These are phyloP conservation scores for Colletotrichum lupini DNA, from an alignment of 2,329 filamentous ascomycete species.

Conservation along the genomic window DNA sequence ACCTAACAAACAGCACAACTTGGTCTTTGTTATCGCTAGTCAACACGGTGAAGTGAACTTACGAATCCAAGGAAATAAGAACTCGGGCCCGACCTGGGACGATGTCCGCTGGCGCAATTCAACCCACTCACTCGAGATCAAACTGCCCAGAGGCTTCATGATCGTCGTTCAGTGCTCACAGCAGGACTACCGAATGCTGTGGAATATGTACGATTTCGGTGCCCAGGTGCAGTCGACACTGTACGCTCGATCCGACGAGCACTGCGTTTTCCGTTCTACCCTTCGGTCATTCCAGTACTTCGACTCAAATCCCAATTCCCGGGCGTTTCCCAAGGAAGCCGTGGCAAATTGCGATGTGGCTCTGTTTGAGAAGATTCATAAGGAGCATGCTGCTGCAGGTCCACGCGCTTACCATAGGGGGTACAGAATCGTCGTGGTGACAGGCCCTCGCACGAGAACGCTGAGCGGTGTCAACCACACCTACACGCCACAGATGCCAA, in stretches of 20 bases:
- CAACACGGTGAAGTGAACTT: conserved; percentile 84
- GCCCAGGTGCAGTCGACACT: conserved; percentile 79
- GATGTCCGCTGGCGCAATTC: conserved; percentile 84
- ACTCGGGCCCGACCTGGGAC: conserved; percentile 79
- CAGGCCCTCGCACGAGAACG: conserved; percentile 80
- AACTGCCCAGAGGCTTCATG: conserved; percentile 80
- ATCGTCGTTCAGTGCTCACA: conserved; percentile 78
- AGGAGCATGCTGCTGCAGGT: conserved; percentile 78
- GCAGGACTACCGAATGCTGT: conserved; percentile 81
- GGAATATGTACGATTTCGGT: conserved; percentile 88
- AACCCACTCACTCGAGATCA: conserved; percentile 72
- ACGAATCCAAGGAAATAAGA: conserved; percentile 75
- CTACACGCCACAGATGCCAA: conserved; percentile 71
- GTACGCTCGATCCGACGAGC: conserved; percentile 76
- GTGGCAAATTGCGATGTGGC: conserved; percentile 77
- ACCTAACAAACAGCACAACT: conserved; percentile 73
- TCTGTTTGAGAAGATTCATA: conserved; percentile 78
- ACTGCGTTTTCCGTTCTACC: conserved; percentile 73
- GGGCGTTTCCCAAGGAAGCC: conserved; percentile 80
- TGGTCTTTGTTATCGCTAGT: conserved; percentile 80
- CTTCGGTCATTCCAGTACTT: conserved; percentile 84
- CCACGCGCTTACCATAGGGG: conserved; percentile 80
- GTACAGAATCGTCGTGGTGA: conserved; percentile 82
- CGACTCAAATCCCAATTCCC: conserved; percentile 75
- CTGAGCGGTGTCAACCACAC: conserved; percentile 81